Conservation (phyloP, 768 basidiomycete species). For the Leccinum subtestaceum region DNA sequence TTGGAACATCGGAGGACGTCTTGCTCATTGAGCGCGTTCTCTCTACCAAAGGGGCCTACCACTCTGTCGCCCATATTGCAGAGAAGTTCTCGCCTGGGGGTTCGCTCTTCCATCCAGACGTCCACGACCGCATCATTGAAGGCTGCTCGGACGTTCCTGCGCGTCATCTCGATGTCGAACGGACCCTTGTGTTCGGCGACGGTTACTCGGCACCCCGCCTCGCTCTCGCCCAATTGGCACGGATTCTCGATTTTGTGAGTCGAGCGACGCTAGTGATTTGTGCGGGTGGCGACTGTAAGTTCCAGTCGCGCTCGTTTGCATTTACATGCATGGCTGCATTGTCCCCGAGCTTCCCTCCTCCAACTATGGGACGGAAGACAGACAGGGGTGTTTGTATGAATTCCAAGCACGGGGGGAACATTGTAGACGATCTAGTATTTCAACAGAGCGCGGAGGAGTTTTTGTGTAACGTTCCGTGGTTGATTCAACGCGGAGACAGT, state of each 20-base stretch:
- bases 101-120: constrained; percentile 7
- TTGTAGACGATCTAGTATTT: constrained; percentile 9
- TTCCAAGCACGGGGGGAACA: neutral
- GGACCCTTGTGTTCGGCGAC: neutral
- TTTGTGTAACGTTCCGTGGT: constrained; percentile 3
- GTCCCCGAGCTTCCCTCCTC: neutral
- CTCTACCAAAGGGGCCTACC: constrained; percentile 3
- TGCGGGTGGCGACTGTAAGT: constrained; percentile 10
- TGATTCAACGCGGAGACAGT: neutral
- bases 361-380: neutral
- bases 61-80: constrained; percentile 2
- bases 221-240: constrained; percentile 3
- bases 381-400: neutral
- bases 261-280: constrained; percentile 3
- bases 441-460: constrained; percentile 13
- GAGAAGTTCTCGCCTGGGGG: neutral
- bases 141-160: neutral
- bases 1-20: neutral
- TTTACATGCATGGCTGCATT: constrained; percentile 11
- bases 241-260: constrained; percentile 10
- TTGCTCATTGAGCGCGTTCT: constrained; percentile 19
- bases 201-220: neutral
- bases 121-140: constrained; percentile 5
- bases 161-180: constrained; percentile 9
- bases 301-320: constrained; percentile 14